Evolutionary conservation across 495 filamentous ascomycete species (phyloP).

Genomic region (Podospora didyma): DNA sequence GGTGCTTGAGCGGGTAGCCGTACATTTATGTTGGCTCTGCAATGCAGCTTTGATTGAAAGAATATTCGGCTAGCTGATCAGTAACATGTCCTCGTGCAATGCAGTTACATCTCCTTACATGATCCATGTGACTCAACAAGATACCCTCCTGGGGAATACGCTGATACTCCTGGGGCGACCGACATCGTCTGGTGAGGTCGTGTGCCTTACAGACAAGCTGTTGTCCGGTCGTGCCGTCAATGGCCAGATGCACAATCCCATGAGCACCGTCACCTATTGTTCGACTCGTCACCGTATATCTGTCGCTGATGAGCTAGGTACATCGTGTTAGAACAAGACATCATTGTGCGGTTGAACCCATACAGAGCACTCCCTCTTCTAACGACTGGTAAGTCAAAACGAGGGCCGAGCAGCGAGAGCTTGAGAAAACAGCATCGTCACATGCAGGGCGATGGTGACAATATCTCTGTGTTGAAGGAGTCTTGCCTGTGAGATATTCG

Average conservation of each 20-base stretch:
- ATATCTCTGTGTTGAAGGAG: conserved; percentile 55
- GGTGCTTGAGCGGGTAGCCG: too few species aligned
- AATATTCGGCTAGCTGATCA: conserved; percentile 53
- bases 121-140: conserved; percentile 53
- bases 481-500: conserved; percentile 29
- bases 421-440: conserved; percentile 32
- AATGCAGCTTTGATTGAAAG: conserved; percentile 54
- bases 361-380: conserved; percentile 17
- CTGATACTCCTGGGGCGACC: conserved; percentile 12
- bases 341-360: too few species aligned
- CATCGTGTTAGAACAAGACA: conserved; percentile 1
- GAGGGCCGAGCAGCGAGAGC: neutral
- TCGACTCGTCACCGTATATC: conserved; percentile 47
- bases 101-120: conserved; percentile 42
- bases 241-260: conserved; percentile 78
- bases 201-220: conserved; percentile 77
- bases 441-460: conserved; percentile 38
- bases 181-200: conserved; percentile 18
- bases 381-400: conserved; percentile 9
- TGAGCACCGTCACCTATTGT: conserved; percentile 80
- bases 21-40: conserved; percentile 50
- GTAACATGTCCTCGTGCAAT: too few species aligned
- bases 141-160: conserved; percentile 44
- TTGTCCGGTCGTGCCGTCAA: conserved; percentile 58
- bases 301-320: conserved; percentile 41